Evolutionary conservation across 306 rosid species (phyloP), one percentile per base, ranked within the genome.

Genomic region (Carpinus viminea): DNA sequence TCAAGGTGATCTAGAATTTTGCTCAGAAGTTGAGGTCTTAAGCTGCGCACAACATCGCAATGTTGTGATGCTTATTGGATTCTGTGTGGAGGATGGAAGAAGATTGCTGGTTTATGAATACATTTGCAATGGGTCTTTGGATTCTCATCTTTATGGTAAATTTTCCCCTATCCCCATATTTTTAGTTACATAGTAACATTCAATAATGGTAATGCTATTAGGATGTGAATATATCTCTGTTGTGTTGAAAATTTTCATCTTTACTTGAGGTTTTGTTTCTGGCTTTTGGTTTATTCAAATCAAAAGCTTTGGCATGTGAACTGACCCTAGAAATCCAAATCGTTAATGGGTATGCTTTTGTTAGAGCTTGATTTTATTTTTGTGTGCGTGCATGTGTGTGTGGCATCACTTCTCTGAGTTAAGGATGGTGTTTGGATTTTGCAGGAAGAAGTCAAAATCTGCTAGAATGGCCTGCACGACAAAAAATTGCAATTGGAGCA

Each of bases 21-120:
- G 98, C 89, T 93, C 98, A 34, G 99, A 95, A 87, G 98, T 95
- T 1, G 99, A 95, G 77, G 96, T 95, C 74, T 86, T 95, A 79
- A 95, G 96, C 86, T 93, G 99, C 52, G 98, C 99, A 12, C 99
- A 95, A 79, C 99, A 95, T 85, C 98, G 98, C 8, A 95, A 93
- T 62, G 99, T 95, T 45, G 98, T 95, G 81, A 88, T 91, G 98
- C 88, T 95, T 59, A 91, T 90, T 28, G 98, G 99, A 7, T 90
- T 95, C 68, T 93, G 98, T 68, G 96, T 93, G 77, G 99, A 95
- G 79, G 89, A 85, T 54, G 99, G 97, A 83, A 91, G 90, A 86
- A 93, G 96, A 86, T 84, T 93, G 87, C 90, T 95, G 20, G 97
- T 93, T 72, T 95, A 95, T 82, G 99, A 95, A 81, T 95, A 87